Evolutionary conservation across 1,284 basidiomycete genomes (phyloP).

Genomic region (Volvariella surrecta): DNA sequence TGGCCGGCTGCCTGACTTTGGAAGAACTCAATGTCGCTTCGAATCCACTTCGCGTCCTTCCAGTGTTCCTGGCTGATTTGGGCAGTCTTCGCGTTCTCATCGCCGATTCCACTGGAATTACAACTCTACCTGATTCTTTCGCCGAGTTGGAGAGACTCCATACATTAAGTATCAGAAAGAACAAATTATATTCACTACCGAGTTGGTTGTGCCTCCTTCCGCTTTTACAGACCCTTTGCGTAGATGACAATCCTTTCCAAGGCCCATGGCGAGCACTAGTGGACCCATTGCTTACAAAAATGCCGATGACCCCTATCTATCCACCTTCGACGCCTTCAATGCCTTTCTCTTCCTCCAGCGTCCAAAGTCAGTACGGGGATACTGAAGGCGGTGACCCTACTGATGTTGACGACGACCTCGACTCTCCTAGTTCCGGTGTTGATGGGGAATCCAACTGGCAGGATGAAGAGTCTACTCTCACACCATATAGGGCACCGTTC

Average conservation of each 20-base stretch:
- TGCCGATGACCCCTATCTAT: constrained; percentile 51
- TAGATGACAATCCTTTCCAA: constrained; percentile 92
- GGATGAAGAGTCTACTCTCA: constrained; percentile 67
- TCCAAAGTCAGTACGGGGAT: constrained; percentile 26
- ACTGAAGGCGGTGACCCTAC: constrained; percentile 33
- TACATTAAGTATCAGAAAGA: constrained; percentile 82
- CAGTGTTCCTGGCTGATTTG: constrained; percentile 74
- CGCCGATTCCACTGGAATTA: constrained; percentile 81
- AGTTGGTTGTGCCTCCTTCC: constrained; percentile 87
- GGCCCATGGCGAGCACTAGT: constrained; percentile 87
- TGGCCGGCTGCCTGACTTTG: constrained; percentile 70
- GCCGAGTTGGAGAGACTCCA: constrained; percentile 68
- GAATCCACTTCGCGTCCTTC: constrained; percentile 82
- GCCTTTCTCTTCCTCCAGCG: constrained; percentile 38
- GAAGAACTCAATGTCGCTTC: constrained; percentile 93
- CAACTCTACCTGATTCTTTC: constrained; percentile 63
- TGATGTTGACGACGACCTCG: constrained; percentile 54
- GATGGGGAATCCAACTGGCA: constrained; percentile 20
- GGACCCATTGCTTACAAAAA: constrained; percentile 66
- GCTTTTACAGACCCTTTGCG: constrained; percentile 76
- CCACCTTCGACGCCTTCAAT: constrained; percentile 59
- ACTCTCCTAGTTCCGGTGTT: constrained; percentile 30
- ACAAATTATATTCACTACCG: constrained; percentile 85
- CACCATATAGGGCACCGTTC: constrained; percentile 44
- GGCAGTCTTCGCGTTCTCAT: constrained; percentile 78